phyloP scores from a whole-genome alignment of 1,284 basidiomycete genomes.

The Coriolopsis trogii region DNA sequence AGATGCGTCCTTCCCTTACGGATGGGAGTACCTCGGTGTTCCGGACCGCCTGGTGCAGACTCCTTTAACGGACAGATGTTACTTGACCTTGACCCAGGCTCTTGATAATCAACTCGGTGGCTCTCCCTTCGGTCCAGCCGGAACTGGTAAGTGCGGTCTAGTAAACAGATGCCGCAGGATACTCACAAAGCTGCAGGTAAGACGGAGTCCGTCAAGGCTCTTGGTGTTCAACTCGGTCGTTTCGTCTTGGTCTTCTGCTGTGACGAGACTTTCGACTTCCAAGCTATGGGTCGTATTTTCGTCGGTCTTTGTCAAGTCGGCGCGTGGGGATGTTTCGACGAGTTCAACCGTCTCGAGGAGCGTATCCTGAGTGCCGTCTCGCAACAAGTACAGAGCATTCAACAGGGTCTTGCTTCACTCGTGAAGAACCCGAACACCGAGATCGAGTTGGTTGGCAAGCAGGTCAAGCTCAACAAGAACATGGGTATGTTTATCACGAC shows the following conservation, averaged over 20 bases:
- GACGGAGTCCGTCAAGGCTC: slow-evolving; percentile 98
- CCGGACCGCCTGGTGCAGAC: slow-evolving; percentile 98
- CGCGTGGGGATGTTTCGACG: slow-evolving; percentile 99
- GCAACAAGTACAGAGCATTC: slow-evolving; percentile 98
- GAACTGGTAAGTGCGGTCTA: slow-evolving; percentile 68
- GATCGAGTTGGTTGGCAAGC: slow-evolving; percentile 97
- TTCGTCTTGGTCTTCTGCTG: slow-evolving; percentile 99
- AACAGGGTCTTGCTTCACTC: slow-evolving; percentile 87
- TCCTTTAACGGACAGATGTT: slow-evolving; percentile 96
- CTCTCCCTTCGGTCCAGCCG: slow-evolving; percentile 97
- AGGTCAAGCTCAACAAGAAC: slow-evolving; percentile 89
- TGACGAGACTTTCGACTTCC: slow-evolving; percentile 99
- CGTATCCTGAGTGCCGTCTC: slow-evolving; percentile 97
- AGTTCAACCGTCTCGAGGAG: slow-evolving; percentile 98
- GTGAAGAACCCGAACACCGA: slow-evolving; percentile 85
- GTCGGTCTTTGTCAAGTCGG: slow-evolving; percentile 98
- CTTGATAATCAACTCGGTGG: slow-evolving; percentile 94
- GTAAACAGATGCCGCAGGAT: not conserved
- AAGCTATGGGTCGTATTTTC: slow-evolving; percentile 99
- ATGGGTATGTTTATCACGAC: slow-evolving; percentile 98
- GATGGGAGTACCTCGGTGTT: slow-evolving; percentile 98
- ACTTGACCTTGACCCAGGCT: slow-evolving; percentile 96
- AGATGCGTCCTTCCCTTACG: slow-evolving; percentile 94
- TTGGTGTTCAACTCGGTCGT: slow-evolving; percentile 95
- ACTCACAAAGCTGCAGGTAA: slow-evolving; percentile 65